phyloP scores from a whole-genome alignment of 148 eudicot genomes.

The Rhododendron henanense region DNA sequence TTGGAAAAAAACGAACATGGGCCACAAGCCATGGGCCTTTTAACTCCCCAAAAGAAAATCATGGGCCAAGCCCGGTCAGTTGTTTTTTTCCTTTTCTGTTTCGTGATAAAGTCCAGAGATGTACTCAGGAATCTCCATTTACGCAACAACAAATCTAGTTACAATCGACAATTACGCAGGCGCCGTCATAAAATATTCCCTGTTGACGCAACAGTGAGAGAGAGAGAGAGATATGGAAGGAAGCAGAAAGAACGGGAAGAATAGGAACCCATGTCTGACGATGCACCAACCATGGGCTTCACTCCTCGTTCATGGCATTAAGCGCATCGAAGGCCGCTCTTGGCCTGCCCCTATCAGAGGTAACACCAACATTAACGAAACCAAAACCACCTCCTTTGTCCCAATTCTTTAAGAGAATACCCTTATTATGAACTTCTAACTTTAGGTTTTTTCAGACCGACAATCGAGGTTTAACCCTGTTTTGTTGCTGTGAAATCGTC shows the following conservation, averaged over 20 bases:
- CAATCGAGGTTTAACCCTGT: neutral
- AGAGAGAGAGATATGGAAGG: conserved; percentile 21
- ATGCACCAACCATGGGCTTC: conserved; percentile 99
- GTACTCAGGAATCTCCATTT: too few relatives aligned
- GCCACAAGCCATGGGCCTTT: too few relatives aligned
- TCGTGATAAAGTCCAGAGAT: too few relatives aligned
- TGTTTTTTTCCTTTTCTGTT: too few relatives aligned
- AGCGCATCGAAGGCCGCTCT: conserved; percentile 94
- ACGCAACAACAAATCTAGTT: too few relatives aligned
- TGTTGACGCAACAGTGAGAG: neutral
- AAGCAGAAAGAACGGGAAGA: conserved; percentile 35
- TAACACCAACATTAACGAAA: neutral
- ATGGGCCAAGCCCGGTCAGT: too few relatives aligned
- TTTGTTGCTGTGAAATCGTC: neutral
- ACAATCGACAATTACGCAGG: neutral
- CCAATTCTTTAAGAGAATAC: neutral
- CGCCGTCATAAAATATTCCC: neutral
- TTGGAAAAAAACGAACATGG: neutral
- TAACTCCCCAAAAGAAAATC: too few relatives aligned
- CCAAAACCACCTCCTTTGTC: neutral
- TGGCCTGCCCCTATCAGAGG: conserved; percentile 96
- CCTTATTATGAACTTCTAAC: neutral
- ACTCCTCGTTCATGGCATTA: conserved; percentile 77
- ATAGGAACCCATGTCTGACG: conserved; percentile 72
- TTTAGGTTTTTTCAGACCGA: neutral